Evolutionary conservation across 108 stramenopile genomes (phyloP).

Genomic region (Bacterosira constricta): DNA sequence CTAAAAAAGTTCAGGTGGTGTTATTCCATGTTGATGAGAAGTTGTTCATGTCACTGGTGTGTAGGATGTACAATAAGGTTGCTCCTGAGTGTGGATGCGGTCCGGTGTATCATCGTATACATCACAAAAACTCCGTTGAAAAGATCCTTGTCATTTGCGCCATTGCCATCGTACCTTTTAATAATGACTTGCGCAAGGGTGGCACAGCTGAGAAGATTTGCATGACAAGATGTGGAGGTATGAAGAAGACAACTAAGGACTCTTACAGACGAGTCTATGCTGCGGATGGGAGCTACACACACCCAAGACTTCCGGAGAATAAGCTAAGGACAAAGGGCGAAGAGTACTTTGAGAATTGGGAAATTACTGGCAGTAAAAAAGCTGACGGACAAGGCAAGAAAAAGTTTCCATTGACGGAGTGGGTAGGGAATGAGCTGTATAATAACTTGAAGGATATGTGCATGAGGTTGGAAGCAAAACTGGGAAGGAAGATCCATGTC

Average conservation of each 20-base stretch:
- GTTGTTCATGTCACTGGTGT: too few species aligned
- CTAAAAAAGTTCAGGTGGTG: too few species aligned
- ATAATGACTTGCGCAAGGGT: neutral
- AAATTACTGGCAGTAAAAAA: constrained; percentile 4
- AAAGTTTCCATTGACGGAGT: neutral
- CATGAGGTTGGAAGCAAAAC: too few species aligned
- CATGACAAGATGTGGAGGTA: neutral
- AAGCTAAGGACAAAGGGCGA: neutral
- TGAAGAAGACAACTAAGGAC: neutral
- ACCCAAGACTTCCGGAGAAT: neutral
- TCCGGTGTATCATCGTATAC: too few species aligned
- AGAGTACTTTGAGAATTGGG: constrained; percentile 1
- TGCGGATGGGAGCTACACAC: neutral
- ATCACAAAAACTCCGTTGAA: too few species aligned
- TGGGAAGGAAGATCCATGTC: too few species aligned
- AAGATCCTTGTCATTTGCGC: too few species aligned
- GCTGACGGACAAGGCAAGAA: neutral
- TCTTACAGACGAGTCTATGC: constrained; percentile 6
- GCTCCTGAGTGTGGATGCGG: too few species aligned
- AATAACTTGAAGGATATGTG: too few species aligned
- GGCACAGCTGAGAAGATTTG: neutral
- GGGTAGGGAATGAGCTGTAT: too few species aligned
- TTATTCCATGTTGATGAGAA: too few species aligned
- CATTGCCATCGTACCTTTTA: neutral
- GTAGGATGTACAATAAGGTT: too few species aligned